Conservation (phyloP, 371 early-diverging fungal species). For the Mucor saturninus region DNA sequence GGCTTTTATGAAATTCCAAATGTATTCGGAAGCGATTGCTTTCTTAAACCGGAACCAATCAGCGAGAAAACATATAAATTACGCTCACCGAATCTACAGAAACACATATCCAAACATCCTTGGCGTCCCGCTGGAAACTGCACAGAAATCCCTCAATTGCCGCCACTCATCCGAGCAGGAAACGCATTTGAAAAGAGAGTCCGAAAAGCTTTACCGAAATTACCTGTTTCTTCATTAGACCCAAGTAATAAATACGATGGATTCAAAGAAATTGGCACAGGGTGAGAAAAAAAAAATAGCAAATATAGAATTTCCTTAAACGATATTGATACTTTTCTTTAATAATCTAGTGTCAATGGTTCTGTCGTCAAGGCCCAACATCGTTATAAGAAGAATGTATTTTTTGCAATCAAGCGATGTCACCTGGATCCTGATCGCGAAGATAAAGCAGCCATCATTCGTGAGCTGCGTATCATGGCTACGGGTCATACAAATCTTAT, state of each 20-base stretch:
- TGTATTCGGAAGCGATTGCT: constrained; percentile 49
- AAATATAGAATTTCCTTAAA: background rate
- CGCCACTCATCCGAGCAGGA: constrained; percentile 43
- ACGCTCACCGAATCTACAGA: constrained; percentile 37
- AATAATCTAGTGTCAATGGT: constrained; percentile 48
- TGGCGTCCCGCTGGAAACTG: constrained; percentile 48
- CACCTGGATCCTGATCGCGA: constrained; percentile 54
- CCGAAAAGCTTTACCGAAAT: constrained; percentile 49
- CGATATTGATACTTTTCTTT: constrained; percentile 1
- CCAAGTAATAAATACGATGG: constrained; percentile 50
- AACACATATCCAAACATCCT: constrained; percentile 51
- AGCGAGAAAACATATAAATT: constrained; percentile 32
- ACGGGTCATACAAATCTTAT: constrained; percentile 52
- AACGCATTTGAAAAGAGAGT: constrained; percentile 48
- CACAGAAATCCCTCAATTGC: constrained; percentile 49
- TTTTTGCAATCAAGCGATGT: constrained; percentile 55
- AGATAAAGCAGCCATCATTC: constrained; percentile 51
- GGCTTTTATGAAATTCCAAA: constrained; percentile 54
- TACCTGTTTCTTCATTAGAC: constrained; percentile 44
- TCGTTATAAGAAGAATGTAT: constrained; percentile 45
- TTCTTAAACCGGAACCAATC: constrained; percentile 47
- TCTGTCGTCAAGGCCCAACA: constrained; percentile 49
- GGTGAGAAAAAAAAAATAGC: constrained; percentile 28
- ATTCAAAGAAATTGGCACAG: constrained; percentile 58
- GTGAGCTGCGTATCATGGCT: constrained; percentile 56